Percentiles rank a stretch among this genome's conserved stretches.
phyloP scores from a whole-genome alignment of 2,329 filamentous ascomycete species.

The Xylariaceae sp. region DNA sequence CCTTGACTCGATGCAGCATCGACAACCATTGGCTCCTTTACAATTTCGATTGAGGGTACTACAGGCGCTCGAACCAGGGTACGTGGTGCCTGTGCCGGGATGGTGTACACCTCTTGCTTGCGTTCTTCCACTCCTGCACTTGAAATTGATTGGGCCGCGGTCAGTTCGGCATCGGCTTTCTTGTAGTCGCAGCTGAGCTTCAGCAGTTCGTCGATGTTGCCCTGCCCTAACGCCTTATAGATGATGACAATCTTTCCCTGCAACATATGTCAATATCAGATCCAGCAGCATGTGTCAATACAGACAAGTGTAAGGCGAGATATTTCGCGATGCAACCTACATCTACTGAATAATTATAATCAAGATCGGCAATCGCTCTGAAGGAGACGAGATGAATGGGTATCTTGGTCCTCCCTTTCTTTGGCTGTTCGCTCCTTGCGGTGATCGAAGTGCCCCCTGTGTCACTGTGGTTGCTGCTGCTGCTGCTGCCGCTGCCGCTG shows the following conservation, averaged over 20 bases:
- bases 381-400: constrained; percentile 75
- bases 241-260: constrained; percentile 78
- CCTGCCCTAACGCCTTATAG: constrained; percentile 76
- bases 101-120: constrained; percentile 39
- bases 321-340: constrained; percentile 42
- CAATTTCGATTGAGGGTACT: constrained; percentile 33
- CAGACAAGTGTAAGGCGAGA: not conserved
- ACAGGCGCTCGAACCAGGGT: constrained; percentile 28
- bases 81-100: constrained; percentile 32
- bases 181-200: constrained; percentile 74
- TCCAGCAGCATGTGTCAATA: not conserved
- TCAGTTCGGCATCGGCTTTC: constrained; percentile 45
- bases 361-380: constrained; percentile 73
- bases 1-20: constrained; percentile 45
- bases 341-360: constrained; percentile 84
- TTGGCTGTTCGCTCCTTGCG: constrained; percentile 61
- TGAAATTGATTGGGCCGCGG: constrained; percentile 42
- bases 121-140: constrained; percentile 47
- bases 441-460: constrained; percentile 43
- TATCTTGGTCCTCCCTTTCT: constrained; percentile 86
- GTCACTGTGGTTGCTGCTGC: constrained; percentile 5
- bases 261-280: constrained; percentile 30
- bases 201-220: constrained; percentile 87
- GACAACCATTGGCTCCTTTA: constrained; percentile 44
- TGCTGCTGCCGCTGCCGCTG: too few relatives aligned